Evolutionary conservation across 768 basidiomycete genomes (phyloP).

Genomic region (Mycena polygramma): DNA sequence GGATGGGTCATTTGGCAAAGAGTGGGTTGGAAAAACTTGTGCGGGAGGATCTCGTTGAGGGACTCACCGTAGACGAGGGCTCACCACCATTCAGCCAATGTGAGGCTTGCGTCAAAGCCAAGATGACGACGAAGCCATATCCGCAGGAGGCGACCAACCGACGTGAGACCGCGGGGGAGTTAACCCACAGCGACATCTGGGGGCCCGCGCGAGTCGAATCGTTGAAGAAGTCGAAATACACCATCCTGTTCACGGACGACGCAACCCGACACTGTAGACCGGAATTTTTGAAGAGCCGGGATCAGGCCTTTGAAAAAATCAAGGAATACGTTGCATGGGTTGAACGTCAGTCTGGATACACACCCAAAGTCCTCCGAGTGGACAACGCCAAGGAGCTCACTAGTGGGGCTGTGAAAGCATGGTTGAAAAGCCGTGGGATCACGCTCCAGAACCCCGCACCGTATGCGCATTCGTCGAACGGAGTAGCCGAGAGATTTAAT

Average conservation of each 20-base stretch:
- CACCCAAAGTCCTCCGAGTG: constrained; percentile 28
- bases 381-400: constrained; percentile 52
- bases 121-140: constrained; percentile 28
- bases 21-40: constrained; percentile 21
- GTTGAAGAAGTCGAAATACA: constrained; percentile 8
- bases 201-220: constrained; percentile 27
- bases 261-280: constrained; percentile 7
- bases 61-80: constrained; percentile 18
- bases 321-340: too few relatives aligned
- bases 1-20: constrained; percentile 26
- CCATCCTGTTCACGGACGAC: constrained; percentile 24
- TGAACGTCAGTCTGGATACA: too few relatives aligned
- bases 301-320: constrained; percentile 3
- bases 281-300: constrained; percentile 26
- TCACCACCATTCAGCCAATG: constrained; percentile 26
- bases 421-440: constrained; percentile 44
- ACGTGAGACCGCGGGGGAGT: constrained; percentile 25
- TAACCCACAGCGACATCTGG: constrained; percentile 28
- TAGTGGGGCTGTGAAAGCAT: constrained; percentile 39
- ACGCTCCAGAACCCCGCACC: constrained; percentile 48
- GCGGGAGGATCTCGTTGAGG: constrained; percentile 19
- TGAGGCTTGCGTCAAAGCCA: constrained; percentile 31
- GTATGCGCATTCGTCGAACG: constrained; percentile 55
- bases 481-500: constrained; percentile 55
- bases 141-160: constrained; percentile 27